Conservation (phyloP, 345 rosid species). For the Eucalyptus cloeziana region DNA sequence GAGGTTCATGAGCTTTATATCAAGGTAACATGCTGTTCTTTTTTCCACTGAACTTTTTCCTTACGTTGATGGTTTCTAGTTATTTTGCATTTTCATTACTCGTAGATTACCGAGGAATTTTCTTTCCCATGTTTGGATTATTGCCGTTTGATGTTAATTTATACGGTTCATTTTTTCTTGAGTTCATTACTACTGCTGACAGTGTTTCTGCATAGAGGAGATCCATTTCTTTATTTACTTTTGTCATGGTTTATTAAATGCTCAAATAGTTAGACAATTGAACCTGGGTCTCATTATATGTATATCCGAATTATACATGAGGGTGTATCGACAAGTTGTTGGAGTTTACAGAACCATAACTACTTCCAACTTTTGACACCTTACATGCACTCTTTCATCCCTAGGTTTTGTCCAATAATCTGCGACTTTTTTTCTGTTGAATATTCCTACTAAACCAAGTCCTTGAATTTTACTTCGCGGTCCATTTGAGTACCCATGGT, state of each 20-base stretch:
- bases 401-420: background rate
- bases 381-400: background rate
- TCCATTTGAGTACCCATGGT: background rate
- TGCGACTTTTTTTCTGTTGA: background rate
- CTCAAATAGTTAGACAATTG: background rate
- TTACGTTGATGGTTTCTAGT: background rate
- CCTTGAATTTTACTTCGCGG: background rate
- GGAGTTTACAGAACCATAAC: background rate
- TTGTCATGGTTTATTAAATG: background rate
- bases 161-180: background rate
- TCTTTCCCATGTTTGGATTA: background rate
- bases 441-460: background rate
- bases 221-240: background rate
- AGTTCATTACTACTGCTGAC: background rate
- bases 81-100: background rate
- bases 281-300: background rate
- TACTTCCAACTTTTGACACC: background rate
- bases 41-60: background rate
- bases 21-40: slow-evolving; percentile 21
- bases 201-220: background rate
- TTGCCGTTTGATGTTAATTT: background rate
- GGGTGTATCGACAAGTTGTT: background rate
- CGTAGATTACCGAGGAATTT: background rate
- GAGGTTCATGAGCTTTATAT: slow-evolving; percentile 75
- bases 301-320: background rate